Percentiles rank a stretch among this genome's conserved stretches.
Conservation (phyloP, 164 flowering plant species). For the Warburgia ugandensis region DNA sequence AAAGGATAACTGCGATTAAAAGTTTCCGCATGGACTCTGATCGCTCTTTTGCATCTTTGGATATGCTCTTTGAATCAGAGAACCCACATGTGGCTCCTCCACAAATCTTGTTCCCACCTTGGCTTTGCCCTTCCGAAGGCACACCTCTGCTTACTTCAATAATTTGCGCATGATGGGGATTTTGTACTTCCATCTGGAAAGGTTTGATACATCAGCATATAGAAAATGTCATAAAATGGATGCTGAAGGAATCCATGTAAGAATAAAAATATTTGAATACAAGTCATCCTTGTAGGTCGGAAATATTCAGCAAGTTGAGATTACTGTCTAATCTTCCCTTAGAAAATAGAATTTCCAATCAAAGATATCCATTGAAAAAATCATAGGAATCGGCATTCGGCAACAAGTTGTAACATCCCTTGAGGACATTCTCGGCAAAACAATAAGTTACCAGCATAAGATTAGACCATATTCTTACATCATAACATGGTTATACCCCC, state of each 20-base stretch:
- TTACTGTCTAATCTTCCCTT: too few relatives aligned
- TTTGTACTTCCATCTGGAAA: conserved; percentile 58
- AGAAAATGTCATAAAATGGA: not conserved
- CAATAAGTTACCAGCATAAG: too few relatives aligned
- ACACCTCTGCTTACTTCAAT: conserved; percentile 46
- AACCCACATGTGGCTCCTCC: conserved; percentile 70
- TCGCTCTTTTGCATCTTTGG: conserved; percentile 67
- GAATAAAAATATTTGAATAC: too few relatives aligned
- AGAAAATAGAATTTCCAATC: too few relatives aligned
- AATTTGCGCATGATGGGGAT: conserved; percentile 34
- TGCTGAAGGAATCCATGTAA: not conserved
- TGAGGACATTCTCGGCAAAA: too few relatives aligned
- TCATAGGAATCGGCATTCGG: too few relatives aligned
- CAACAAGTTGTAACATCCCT: too few relatives aligned
- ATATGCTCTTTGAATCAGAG: conserved; percentile 43
- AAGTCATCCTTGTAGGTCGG: too few relatives aligned
- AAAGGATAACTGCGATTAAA: conserved; percentile 51
- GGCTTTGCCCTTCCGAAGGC: conserved; percentile 16
- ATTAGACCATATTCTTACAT: too few relatives aligned
- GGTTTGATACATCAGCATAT: not conserved
- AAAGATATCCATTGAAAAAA: too few relatives aligned
- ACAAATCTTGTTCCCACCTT: conserved; percentile 42
- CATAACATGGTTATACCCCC: too few relatives aligned
- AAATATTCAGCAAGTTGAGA: too few relatives aligned
- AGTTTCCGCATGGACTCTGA: conserved; percentile 64